Conservation (phyloP, 2,329 filamentous ascomycete genomes). For the Sporothrix sp. region DNA sequence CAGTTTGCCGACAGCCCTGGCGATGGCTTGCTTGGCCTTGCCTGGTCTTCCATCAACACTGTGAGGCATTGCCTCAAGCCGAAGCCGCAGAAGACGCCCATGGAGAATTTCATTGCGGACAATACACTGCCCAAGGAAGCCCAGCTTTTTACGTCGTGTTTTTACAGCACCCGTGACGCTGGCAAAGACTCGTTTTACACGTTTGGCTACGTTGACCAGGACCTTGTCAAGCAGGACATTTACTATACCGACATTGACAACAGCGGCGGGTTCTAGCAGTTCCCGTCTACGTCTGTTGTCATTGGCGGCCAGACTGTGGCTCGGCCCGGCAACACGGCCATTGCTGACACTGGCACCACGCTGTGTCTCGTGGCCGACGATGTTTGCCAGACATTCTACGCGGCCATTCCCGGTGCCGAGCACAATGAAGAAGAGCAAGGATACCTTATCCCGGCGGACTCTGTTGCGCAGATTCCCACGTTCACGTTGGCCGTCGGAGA, state of each 20-base stretch:
- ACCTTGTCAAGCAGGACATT: conserved; percentile 46
- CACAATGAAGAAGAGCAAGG: conserved; percentile 50
- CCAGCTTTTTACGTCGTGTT: conserved; percentile 54
- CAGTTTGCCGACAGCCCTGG: conserved; percentile 47
- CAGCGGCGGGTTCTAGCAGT: conserved; percentile 58
- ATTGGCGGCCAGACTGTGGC: conserved; percentile 46
- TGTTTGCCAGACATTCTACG: conserved; percentile 53
- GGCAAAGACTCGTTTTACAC: conserved; percentile 54
- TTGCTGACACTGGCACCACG: conserved; percentile 63
- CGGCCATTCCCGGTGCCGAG: conserved; percentile 48
- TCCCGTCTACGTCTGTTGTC: conserved; percentile 45
- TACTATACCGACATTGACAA: conserved; percentile 52
- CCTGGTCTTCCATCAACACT: conserved; percentile 55
- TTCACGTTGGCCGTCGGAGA: conserved; percentile 55
- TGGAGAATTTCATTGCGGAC: conserved; percentile 58
- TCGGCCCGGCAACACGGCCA: conserved; percentile 50
- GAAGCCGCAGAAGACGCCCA: conserved; percentile 47
- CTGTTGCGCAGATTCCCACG: conserved; percentile 44
- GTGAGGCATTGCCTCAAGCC: conserved; percentile 34
- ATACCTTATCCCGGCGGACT: conserved; percentile 49
- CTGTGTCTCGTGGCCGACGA: conserved; percentile 54
- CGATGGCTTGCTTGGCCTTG: conserved; percentile 59
- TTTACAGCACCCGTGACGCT: conserved; percentile 49
- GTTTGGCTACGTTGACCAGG: conserved; percentile 60
- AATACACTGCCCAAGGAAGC: conserved; percentile 35